A percentile compares a stretch with the other conserved stretches of the same genome.
These are phyloP conservation scores for Fusarium cyanostomum DNA, from an alignment of 2,329 filamentous ascomycete species.

Conservation along the genomic window DNA sequence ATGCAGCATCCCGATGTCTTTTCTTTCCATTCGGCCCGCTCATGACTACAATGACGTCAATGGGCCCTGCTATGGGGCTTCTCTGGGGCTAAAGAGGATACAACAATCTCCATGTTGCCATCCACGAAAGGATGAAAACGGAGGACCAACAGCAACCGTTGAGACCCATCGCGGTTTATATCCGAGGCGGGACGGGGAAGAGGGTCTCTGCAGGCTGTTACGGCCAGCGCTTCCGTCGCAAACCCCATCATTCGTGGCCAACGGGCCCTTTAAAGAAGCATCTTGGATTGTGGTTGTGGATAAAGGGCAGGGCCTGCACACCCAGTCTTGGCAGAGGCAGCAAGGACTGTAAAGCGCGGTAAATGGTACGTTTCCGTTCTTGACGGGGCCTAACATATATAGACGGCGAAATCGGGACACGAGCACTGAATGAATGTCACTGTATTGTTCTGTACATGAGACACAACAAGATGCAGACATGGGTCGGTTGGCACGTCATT, in stretches of 20 bases:
- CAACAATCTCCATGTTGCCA: constrained; percentile 1
- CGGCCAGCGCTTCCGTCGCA: background rate
- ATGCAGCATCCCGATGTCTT: background rate
- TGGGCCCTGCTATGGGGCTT: constrained; percentile 1
- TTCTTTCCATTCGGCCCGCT: constrained; percentile 28
- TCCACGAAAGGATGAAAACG: constrained; percentile 11
- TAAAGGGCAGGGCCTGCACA: constrained; percentile 1
- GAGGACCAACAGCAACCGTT: constrained; percentile 16
- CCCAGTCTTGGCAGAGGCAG: constrained; percentile 2
- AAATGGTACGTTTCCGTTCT: constrained; percentile 29
- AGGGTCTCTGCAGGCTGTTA: background rate
- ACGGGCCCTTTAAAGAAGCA: background rate
- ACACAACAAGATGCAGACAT: constrained; percentile 2
- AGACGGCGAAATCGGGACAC: no score
- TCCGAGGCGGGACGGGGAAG: constrained; percentile 21
- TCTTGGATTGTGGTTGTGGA: no score
- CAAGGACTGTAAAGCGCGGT: background rate
- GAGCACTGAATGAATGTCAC: no score
- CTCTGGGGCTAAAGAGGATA: constrained; percentile 7
- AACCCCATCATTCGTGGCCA: constrained; percentile 12
- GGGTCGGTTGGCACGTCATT: constrained; percentile 15
- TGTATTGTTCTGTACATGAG: constrained; percentile 24
- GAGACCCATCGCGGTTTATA: constrained; percentile 9
- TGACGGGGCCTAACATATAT: constrained; percentile 10
- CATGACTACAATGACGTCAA: constrained; percentile 33